phyloP scores from a whole-genome alignment of 305 asterid species.

The Stenogyne calaminthoides region DNA sequence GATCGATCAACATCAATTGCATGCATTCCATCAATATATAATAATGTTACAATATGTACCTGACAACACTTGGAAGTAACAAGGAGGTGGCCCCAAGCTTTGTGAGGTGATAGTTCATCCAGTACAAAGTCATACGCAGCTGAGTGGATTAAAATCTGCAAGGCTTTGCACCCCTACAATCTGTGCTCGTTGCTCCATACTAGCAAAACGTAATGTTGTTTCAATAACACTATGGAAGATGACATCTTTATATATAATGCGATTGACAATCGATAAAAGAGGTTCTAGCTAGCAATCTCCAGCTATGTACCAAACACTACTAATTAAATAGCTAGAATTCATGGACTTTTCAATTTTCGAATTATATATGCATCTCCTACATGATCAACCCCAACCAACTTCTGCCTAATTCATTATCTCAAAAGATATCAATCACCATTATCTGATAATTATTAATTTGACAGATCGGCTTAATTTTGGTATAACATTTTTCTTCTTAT shows the following conservation, averaged over 20 bases:
- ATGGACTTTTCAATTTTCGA: not conserved
- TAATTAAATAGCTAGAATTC: not conserved
- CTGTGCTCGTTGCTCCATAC: slow-evolving; percentile 15
- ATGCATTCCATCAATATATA: not conserved
- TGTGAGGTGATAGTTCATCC: slow-evolving; percentile 49
- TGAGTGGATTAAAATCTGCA: slow-evolving; percentile 39
- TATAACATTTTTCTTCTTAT: too few species aligned
- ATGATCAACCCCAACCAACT: too few species aligned
- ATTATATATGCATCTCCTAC: not conserved
- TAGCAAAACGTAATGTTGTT: not conserved
- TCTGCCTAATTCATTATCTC: too few species aligned
- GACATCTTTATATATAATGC: not conserved
- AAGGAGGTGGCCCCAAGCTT: slow-evolving; percentile 52
- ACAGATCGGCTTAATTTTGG: too few species aligned
- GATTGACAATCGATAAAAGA: not conserved
- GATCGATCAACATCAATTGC: not conserved
- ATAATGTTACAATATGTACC: slow-evolving; percentile 28
- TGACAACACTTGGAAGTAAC: slow-evolving; percentile 50
- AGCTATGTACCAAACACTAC: not conserved
- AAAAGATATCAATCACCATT: too few species aligned
- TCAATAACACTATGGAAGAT: not conserved
- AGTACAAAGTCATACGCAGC: slow-evolving; percentile 53
- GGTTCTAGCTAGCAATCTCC: not conserved
- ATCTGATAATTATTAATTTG: too few species aligned
- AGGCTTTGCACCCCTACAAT: slow-evolving; percentile 8